Evolutionary conservation across 495 filamentous ascomycete species (phyloP), one percentile per base, ranked within the genome.

Genomic region (Schizothecium vesticola): DNA sequence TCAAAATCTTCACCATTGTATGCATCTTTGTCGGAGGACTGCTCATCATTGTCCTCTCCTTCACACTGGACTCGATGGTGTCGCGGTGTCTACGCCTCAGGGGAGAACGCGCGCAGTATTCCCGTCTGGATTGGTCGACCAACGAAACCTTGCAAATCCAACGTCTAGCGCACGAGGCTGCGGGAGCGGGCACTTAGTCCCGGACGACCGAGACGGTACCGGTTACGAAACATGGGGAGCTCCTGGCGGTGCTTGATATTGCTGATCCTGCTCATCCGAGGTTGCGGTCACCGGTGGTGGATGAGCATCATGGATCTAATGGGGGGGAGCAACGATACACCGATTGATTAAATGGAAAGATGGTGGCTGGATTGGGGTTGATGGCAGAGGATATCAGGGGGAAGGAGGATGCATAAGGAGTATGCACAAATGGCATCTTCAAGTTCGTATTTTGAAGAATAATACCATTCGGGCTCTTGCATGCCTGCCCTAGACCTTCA

Each of bases 11-110:
- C 65, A 58, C 69, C 16, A 21, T 79, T 5, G 31, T 69, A 1
- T 70, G 75, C 65, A 79, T 76, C 29, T 31, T 79, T 1, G 57
- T 69, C 51, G n/a, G 72, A 8, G 74, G 76, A 8, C 65, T 21
- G 1, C 9, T 73, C 19, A 69, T 79, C 36, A 69, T 79, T 21
- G 0, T 68, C 16, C 16, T 69, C 3, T 66, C 63, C 56, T 62
- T 63, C 3, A 63, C 21, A 21, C 51, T 70, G 9, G 59, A 66
- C 29, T 24, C 59, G 4, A 22, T 72, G 16, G 5, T 72, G n/a
- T 9, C 61, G 16, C 61, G 61, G 56, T 62, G 60, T 62, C 28
- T 62, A 16, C 3, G 25, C 28, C 6, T 24, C 28, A 29, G 60
- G 9, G 24, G 60, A 36, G 3, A 36, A 31, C 3, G 28, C 3